Base-by-base conservation (phyloP, 148 eudicot species). In the Nepenthes gracilis region DNA sequence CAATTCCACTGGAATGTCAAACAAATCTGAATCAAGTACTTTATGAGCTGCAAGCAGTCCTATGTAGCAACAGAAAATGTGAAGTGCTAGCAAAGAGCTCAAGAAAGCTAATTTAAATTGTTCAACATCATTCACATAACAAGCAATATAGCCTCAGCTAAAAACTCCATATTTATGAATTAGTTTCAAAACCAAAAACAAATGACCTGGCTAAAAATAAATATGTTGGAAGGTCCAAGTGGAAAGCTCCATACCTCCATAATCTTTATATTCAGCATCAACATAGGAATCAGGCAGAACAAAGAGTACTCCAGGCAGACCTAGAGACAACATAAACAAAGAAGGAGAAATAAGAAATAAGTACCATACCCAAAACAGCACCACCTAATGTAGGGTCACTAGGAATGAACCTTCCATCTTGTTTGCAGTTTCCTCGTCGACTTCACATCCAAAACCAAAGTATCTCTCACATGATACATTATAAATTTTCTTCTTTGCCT, bases 261-360 rank as follows among this genome's bases (percentile, higher is more conserved):
- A 93, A 60, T 93, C 96, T 79, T 93, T 86, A 76, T 88, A 67
- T 67, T 89, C 99, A n/a, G 92, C 77, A 75, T 93, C 99, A 47
- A 89, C 99, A 78, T 93, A 93, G 13, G 96, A 93, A 78, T 93
- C 99, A 5, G 99, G 99, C 33, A 93, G 94, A 55, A 88, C 96
- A 64, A 93, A 93, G 12, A 93, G 68, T 57, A 93, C 96, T 61
- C 96, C 99, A 58, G 96, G 96, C 58, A 86, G 62, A 60, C 89
- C 96, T 93, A 71, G 56, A 62, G 35, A 59, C 65, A 57, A 10
- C 10, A 45, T 56, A 59, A 56, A 33, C 40, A 57, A 23, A 65
- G 8, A 1, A 47, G 35, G 9, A 12, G 33, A 2, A 4, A 47
- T 54, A 35, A 12, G 47, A 64, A 23, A 23, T 12, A 55, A 43